Evolutionary conservation across 2,329 filamentous ascomycete genomes (phyloP).

Genomic region (Diplodia intermedia): DNA sequence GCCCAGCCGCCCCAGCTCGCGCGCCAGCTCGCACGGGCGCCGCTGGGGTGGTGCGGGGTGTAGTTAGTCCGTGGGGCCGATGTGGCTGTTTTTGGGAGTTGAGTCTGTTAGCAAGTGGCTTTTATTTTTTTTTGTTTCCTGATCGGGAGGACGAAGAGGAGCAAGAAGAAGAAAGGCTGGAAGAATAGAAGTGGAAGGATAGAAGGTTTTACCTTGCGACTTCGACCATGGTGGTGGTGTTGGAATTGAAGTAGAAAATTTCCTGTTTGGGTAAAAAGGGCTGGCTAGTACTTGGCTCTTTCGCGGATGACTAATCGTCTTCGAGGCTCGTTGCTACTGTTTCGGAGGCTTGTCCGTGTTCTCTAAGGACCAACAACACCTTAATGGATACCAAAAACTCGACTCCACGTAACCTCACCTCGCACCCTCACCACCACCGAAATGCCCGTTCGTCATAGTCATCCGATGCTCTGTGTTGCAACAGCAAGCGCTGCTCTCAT

Average conservation of each 20-base stretch:
- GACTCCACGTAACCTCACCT: background rate
- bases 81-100: background rate
- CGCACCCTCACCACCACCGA: background rate
- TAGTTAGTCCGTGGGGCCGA: background rate
- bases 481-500: background rate
- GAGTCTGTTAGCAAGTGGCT: no score
- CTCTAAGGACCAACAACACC: background rate
- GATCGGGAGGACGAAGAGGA: background rate
- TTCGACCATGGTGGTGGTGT: background rate
- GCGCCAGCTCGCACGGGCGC: background rate
- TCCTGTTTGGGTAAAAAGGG: background rate
- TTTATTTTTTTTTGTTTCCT: no score
- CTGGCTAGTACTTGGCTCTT: no score
- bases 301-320: background rate
- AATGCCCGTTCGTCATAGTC: background rate
- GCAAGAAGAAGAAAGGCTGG: background rate
- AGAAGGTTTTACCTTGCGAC: conserved; percentile 1
- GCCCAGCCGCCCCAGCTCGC: no score
- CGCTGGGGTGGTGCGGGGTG: conserved; percentile 5
- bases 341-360: no score
- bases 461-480: background rate
- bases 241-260: background rate
- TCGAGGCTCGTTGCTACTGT: no score
- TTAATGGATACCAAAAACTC: background rate
- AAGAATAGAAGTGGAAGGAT: no score